Evolutionary conservation across 371 early-diverging fungal genomes (phyloP).

Genomic region (Catenaria anguillulae): DNA sequence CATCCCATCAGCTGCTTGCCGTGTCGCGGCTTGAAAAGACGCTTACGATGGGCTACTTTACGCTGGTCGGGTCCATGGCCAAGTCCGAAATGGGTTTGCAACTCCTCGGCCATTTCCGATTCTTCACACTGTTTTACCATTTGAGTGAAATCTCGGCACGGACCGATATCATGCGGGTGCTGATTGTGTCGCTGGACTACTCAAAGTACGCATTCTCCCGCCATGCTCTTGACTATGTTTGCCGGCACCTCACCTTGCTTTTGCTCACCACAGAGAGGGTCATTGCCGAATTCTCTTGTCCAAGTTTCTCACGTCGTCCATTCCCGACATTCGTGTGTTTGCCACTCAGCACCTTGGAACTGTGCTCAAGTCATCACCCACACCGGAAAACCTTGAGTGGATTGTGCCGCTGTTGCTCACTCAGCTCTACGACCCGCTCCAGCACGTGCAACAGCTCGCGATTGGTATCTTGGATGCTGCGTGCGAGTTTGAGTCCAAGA

Average conservation of each 20-base stretch:
- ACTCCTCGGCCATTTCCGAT: constrained; percentile 54
- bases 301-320: constrained; percentile 69
- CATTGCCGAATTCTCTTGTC: constrained; percentile 65
- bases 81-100: constrained; percentile 48
- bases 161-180: constrained; percentile 61
- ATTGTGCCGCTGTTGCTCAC: constrained; percentile 9
- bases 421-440: constrained; percentile 60
- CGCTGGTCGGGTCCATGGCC: constrained; percentile 49
- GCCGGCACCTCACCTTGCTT: background rate
- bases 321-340: constrained; percentile 53
- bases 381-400: constrained; percentile 2
- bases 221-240: background rate
- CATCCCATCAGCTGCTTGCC: constrained; percentile 55
- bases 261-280: constrained; percentile 37
- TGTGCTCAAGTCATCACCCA: constrained; percentile 37
- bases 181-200: constrained; percentile 61
- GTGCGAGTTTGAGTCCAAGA: constrained; percentile 39
- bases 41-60: constrained; percentile 62
- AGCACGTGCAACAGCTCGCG: constrained; percentile 58
- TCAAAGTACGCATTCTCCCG: constrained; percentile 22
- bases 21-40: constrained; percentile 56
- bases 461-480: constrained; percentile 54
- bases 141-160: constrained; percentile 63
- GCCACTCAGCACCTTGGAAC: constrained; percentile 55
- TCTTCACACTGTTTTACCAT: constrained; percentile 63